phyloP scores from a whole-genome alignment of 208 protist genomes.

The Acanthamoeba royreba region DNA sequence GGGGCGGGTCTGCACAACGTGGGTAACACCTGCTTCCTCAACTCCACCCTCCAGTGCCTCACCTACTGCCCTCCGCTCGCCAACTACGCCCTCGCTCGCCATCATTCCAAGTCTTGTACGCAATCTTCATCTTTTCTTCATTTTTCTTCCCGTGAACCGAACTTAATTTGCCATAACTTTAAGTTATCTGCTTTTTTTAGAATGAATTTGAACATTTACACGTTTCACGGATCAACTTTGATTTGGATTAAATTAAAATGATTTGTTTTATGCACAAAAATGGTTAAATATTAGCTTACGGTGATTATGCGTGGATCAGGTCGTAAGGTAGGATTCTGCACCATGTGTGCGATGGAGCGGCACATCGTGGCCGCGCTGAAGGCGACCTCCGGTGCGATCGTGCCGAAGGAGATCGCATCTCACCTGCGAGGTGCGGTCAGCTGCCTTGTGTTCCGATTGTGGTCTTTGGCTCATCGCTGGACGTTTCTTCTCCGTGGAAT shows the following conservation, averaged over 20 bases:
- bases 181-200: too few relatives aligned
- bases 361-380: constrained; percentile 51
- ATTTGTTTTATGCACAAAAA: not conserved
- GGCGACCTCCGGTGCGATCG: constrained; percentile 16
- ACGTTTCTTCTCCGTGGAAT: not conserved
- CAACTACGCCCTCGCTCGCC: constrained; percentile 65
- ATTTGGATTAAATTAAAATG: not conserved
- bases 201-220: too few relatives aligned
- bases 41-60: constrained; percentile 83
- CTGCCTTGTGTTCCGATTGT: not conserved
- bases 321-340: constrained; percentile 61
- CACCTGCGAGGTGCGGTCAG: constrained; percentile 46
- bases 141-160: too few relatives aligned
- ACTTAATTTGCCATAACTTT: too few relatives aligned
- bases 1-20: constrained; percentile 77
- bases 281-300: too few relatives aligned
- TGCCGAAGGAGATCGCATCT: constrained; percentile 58
- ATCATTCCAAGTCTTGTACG: constrained; percentile 45
- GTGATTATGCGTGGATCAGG: too few relatives aligned
- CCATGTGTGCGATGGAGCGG: constrained; percentile 71
- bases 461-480: too few relatives aligned
- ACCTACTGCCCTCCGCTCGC: constrained; percentile 77
- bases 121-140: not conserved
- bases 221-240: not conserved
- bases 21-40: constrained; percentile 88